Conservation (phyloP, 192 early-diverging fungal genomes). For the Linnemannia exigua region DNA sequence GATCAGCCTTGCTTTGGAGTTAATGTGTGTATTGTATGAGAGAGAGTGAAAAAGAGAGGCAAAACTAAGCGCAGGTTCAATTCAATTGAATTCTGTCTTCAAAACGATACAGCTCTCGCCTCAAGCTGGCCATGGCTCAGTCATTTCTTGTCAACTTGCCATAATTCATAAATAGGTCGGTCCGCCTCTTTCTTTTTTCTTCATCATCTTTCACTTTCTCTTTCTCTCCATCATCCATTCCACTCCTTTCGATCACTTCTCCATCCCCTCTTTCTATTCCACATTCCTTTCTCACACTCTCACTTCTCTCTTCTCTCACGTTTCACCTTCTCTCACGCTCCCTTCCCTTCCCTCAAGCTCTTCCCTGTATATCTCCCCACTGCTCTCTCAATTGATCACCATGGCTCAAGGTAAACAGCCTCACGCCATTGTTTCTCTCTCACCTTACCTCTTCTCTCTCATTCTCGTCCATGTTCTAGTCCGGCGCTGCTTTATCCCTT, state of each 20-base stretch:
- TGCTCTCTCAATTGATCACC: not conserved
- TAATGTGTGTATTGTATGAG: no score
- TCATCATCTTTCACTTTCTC: not conserved
- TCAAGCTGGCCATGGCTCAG: not conserved
- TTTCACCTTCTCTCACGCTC: not conserved
- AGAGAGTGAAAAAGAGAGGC: no score
- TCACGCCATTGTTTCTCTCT: not conserved
- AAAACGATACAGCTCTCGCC: not conserved
- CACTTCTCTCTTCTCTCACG: not conserved
- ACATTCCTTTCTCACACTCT: not conserved
- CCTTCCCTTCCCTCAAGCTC: not conserved
- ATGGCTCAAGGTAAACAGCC: constrained; percentile 27
- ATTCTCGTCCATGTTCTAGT: not conserved
- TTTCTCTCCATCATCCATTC: not conserved
- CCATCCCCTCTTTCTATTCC: constrained; percentile 5
- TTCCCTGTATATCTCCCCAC: not conserved
- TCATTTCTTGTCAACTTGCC: not conserved
- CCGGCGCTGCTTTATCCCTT: not conserved
- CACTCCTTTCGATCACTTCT: not conserved
- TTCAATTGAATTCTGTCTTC: not conserved
- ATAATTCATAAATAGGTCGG: constrained; percentile 12
- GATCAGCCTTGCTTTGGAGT: not conserved
- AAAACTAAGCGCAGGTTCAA: no score
- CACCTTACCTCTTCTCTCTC: not conserved
- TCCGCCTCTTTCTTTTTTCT: not conserved